Base-by-base conservation (phyloP, 1,284 basidiomycete species). In the Peniophora sp. region DNA sequence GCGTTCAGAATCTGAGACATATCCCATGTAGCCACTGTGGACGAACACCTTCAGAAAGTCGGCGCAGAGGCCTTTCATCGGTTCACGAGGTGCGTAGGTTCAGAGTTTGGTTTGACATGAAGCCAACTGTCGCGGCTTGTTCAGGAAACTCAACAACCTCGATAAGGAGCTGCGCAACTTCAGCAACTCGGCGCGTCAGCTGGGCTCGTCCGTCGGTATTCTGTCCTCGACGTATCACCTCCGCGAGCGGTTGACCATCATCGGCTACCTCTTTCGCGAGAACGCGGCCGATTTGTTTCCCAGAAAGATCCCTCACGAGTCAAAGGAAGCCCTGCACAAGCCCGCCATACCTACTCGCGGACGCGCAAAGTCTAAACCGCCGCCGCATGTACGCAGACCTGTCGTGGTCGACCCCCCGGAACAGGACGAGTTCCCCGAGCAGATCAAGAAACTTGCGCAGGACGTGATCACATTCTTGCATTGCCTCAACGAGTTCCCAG, bases 141-240 rank as follows among this genome's bases (percentile, higher is more conserved):
- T 32, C 52, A 84, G 81, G 59, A 71, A 75, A 35, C 74, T 85
- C 48, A 77, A 75, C 55, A 77, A 73, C 53, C 68, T 86, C 10
- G 83, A 85, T 63, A 79, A 78, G 63, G 81, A 86, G 82, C 71
- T 86, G 14, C 74, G 82, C 36, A 85, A 83, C 63, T 86, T 86
- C 59, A 79, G 82, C 41, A 83, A 85, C 57, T 81, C 83, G n/a
- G 76, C 83, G 11, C 78, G 83, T 35, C 83, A 84, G 61, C 70
- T 86, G 0, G 84, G 84, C 20, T 83, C 80, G 50, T 85, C 83
- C 2, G 81, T 85, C 23, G 83, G 81, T 12, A 84, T 87, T 54
- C 72, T 86, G 6, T 83, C 83, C 9, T 85, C 83, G 10, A 78
- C 82, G 0, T 84, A 79, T 61, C 75, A 79, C 56, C 71, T 87